These are phyloP conservation scores for Hymenochaete sp. DNA, from an alignment of 1,284 basidiomycete genomes.

Conservation along the genomic window DNA sequence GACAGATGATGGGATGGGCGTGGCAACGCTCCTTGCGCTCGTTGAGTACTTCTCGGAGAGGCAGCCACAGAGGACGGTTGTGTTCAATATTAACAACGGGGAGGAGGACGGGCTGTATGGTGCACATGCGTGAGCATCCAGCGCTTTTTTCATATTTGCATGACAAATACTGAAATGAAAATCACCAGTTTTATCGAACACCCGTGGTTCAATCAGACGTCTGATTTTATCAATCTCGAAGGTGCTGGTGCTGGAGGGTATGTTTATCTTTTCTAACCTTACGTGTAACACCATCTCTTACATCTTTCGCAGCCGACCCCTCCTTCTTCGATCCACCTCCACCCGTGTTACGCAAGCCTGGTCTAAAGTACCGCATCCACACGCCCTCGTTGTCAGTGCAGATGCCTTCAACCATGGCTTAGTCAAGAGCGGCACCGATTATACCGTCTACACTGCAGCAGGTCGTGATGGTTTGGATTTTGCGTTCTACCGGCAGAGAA, in stretches of 20 bases:
- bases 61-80: conserved; percentile 47
- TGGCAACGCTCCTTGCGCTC: conserved; percentile 58
- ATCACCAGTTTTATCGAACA: conserved; percentile 54
- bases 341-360: conserved; percentile 44
- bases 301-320: conserved; percentile 40
- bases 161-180: neutral
- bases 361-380: conserved; percentile 47
- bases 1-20: conserved; percentile 70
- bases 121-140: conserved; percentile 45
- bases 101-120: conserved; percentile 72
- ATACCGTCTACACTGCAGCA: conserved; percentile 45
- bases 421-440: conserved; percentile 62
- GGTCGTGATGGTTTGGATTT: conserved; percentile 61
- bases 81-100: conserved; percentile 78
- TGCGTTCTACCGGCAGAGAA: conserved; percentile 63
- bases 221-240: conserved; percentile 69
- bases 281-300: conserved; percentile 3
- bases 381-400: conserved; percentile 55
- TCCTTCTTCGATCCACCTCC: conserved; percentile 59
- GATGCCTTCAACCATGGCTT: conserved; percentile 56
- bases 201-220: conserved; percentile 58
- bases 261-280: conserved; percentile 20
- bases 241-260: conserved; percentile 74
- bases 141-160: neutral
- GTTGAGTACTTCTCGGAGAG: conserved; percentile 48